Base-by-base conservation (phyloP, 2,329 filamentous ascomycete genomes). In the Beauveria brongniartii region DNA sequence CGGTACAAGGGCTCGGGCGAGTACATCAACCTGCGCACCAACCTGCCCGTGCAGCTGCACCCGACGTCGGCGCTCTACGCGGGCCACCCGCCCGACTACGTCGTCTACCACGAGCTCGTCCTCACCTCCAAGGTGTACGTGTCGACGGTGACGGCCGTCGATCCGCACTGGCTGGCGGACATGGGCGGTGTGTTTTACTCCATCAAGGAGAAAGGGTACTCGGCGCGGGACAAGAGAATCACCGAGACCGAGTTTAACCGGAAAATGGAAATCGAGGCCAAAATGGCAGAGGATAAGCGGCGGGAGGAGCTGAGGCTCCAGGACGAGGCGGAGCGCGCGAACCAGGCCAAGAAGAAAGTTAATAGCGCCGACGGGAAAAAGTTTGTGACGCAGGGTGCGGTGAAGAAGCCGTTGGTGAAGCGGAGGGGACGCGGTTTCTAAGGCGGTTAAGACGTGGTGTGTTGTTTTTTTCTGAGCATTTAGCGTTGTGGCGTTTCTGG, bases 61-160 rank as follows among this genome's bases (percentile, higher is more conserved):
- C 94, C 94, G 1, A 99, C 94, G 0, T 92, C 88, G 65, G 91
- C 94, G 1, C 82, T 99, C 0, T 97, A 97, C 71, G 94, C 94
- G 1, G 94, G 94, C 4, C 95, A 96, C 73, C 84, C 96, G 26
- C 94, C 95, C 1, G 94, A 99, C 71, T 97, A 97, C 70, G 91
- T 99, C 57, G 87, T 99, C 47, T 99, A 99, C 75, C 94, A 99
- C 78, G 94, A 99, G 74, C 84, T 99, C 62, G 96, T 99, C 68
- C 84, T 99, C 63, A 99, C 94, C 0, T 91, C 88, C 61, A 97
- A 96, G 72, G 94, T 97, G 72, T 99, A 97, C 78, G 97, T 99
- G 86, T 95, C 91, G 3, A 96, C 91, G 5, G 94, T 99, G 10
- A 99, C 94, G 5, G 86, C 91, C 1, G 94, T 99, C 1, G 94